phyloP scores from a whole-genome alignment of 495 filamentous ascomycete species.

The Aspergillus taichungensis region DNA sequence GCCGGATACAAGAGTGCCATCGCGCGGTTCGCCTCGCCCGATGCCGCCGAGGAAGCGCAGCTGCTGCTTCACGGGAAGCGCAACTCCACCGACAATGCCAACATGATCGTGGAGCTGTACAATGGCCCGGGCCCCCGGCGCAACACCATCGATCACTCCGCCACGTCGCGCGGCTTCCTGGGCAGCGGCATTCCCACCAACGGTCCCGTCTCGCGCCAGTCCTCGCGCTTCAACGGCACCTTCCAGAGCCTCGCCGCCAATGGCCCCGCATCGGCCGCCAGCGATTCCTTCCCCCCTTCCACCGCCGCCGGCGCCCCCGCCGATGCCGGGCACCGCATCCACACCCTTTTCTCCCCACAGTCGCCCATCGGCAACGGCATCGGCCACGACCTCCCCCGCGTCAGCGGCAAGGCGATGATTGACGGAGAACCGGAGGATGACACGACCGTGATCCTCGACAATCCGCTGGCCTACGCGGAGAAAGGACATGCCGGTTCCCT shows the following conservation, averaged over 20 bases:
- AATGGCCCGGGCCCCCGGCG: constrained; percentile 39
- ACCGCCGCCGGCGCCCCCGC: constrained; percentile 13
- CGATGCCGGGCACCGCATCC: constrained; percentile 54
- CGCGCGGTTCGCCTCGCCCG: constrained; percentile 60
- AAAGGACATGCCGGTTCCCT: constrained; percentile 50
- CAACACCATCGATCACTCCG: constrained; percentile 53
- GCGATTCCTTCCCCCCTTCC: constrained; percentile 45
- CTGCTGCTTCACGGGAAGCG: constrained; percentile 71
- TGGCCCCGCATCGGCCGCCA: constrained; percentile 44
- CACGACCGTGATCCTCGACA: constrained; percentile 72
- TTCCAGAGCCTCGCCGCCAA: constrained; percentile 62
- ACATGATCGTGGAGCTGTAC: constrained; percentile 71
- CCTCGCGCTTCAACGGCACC: constrained; percentile 67
- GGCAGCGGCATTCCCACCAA: constrained; percentile 45
- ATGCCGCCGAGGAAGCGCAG: constrained; percentile 69
- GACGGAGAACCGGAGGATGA: constrained; percentile 82
- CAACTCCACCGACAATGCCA: constrained; percentile 63
- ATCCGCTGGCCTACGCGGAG: constrained; percentile 76
- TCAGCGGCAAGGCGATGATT: constrained; percentile 76
- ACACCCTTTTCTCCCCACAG: constrained; percentile 73
- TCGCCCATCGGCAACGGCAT: constrained; percentile 74
- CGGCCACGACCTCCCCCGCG: constrained; percentile 51
- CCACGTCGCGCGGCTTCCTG: constrained; percentile 36
- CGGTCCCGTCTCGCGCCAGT: constrained; percentile 53
- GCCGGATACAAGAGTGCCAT: constrained; percentile 65